These are phyloP conservation scores for Ehretia macrophylla DNA, from an alignment of 257 asterid species.

Conservation along the genomic window DNA sequence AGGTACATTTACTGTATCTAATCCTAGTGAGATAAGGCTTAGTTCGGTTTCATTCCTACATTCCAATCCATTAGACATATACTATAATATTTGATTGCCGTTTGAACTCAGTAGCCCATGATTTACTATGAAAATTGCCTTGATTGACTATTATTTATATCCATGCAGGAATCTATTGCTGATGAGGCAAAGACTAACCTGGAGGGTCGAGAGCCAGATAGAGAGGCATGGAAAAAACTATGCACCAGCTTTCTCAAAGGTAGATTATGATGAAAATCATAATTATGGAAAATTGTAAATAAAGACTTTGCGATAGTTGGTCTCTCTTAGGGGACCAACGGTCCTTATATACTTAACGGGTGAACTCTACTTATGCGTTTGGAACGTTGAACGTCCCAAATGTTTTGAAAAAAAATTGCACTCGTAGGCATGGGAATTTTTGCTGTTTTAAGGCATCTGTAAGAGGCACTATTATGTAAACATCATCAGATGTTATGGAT, in stretches of 20 bases:
- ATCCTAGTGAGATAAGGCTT: background rate
- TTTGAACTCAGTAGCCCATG: no score
- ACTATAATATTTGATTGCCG: no score
- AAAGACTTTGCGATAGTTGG: conserved; percentile 15
- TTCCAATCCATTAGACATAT: no score
- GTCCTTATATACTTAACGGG: no score
- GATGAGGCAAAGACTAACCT: conserved; percentile 48
- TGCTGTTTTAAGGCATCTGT: no score
- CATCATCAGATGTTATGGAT: conserved; percentile 4
- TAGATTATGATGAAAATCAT: conserved; percentile 40
- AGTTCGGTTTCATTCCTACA: no score
- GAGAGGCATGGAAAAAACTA: conserved; percentile 69
- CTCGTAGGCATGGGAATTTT: background rate
- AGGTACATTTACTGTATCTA: conserved; percentile 21
- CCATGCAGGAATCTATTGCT: conserved; percentile 58
- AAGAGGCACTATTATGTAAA: background rate
- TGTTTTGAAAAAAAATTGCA: conserved; percentile 1
- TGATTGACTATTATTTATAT: no score
- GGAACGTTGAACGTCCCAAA: no score
- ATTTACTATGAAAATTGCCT: no score
- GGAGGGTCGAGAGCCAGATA: conserved; percentile 54
- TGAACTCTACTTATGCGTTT: no score
- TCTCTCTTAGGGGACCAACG: no score
- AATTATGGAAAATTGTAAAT: conserved; percentile 26
- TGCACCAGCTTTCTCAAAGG: conserved; percentile 83